A percentile compares a stretch with the other conserved stretches of the same genome.
Evolutionary conservation across 2,329 filamentous ascomycete species (phyloP).

Genomic region (Fusarium pseudograminearum): DNA sequence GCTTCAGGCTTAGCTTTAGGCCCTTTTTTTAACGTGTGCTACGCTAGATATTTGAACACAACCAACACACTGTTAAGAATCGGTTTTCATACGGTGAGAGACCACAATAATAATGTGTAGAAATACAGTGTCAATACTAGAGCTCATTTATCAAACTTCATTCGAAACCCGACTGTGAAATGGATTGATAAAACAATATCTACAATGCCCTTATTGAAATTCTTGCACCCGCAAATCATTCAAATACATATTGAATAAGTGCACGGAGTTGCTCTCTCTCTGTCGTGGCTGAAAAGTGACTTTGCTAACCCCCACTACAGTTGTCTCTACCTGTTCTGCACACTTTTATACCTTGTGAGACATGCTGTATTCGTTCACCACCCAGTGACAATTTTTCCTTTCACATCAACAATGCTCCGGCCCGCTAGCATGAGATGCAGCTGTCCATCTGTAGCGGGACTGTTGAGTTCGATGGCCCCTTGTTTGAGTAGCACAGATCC

Average conservation of each 20-base stretch:
- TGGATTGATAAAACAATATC: slow-evolving; percentile 13
- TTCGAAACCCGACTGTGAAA: slow-evolving; percentile 10
- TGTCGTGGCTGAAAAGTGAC: slow-evolving; percentile 20
- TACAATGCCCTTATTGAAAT: slow-evolving; percentile 29
- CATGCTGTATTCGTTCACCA: not conserved
- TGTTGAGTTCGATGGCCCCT: not conserved
- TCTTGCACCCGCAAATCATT: not conserved
- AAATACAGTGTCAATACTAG: slow-evolving; percentile 9
- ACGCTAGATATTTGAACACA: slow-evolving; percentile 13
- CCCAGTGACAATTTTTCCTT: not conserved
- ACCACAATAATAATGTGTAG: fast-evolving
- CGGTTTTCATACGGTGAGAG: not conserved
- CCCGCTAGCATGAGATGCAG: not conserved
- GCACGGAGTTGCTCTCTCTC: slow-evolving; percentile 1
- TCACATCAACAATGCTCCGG: not conserved
- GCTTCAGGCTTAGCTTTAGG: slow-evolving; percentile 5
- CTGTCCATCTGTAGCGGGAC: not conserved
- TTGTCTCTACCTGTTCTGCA: not conserved
- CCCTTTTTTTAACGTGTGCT: slow-evolving; percentile 9
- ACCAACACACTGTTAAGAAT: slow-evolving; percentile 30
- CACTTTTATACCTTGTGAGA: not conserved
- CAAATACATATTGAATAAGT: not conserved
- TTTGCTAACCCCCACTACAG: not conserved
- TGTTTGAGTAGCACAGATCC: slow-evolving; percentile 2
- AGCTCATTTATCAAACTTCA: not conserved